Conservation (phyloP, 148 eudicot genomes). For the Nepenthes mirabilis region DNA sequence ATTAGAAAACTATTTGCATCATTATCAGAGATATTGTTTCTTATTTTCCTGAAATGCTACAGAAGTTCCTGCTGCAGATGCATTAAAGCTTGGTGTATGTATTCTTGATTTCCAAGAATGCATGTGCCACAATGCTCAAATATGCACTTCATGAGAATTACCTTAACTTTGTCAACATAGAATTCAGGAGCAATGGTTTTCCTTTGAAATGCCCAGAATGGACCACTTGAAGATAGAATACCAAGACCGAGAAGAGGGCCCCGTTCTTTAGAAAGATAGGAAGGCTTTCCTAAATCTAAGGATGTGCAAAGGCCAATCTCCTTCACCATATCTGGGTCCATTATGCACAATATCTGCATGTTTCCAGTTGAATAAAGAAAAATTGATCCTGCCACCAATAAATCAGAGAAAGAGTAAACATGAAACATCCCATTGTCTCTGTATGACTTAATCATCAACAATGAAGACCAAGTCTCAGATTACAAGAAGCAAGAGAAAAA, state of each 20-base stretch:
- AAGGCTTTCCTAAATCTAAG: conserved; percentile 43
- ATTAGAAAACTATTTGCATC: no score
- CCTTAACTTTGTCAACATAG: conserved; percentile 46
- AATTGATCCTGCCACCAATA: conserved; percentile 22
- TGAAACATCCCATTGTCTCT: no score
- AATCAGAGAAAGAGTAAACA: no score
- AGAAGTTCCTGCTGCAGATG: no score
- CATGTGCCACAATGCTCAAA: no score
- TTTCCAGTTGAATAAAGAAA: conserved; percentile 42
- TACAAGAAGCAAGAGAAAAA: no score
- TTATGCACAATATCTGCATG: conserved; percentile 36
- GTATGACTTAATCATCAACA: no score
- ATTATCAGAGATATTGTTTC: no score
- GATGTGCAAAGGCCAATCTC: conserved; percentile 32
- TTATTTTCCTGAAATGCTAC: no score
- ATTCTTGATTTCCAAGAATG: no score
- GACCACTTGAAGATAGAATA: conserved; percentile 42
- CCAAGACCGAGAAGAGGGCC: conserved; percentile 51
- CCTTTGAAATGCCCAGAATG: conserved; percentile 38
- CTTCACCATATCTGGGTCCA: conserved; percentile 45
- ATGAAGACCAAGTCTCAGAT: no score
- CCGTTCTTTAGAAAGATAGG: conserved; percentile 35
- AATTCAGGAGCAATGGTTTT: conserved; percentile 53
- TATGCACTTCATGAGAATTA: conserved; percentile 2
- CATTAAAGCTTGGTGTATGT: no score